Evolutionary conservation across 306 rosid genomes (phyloP).

Genomic region (Psophocarpus tetragonolobus): DNA sequence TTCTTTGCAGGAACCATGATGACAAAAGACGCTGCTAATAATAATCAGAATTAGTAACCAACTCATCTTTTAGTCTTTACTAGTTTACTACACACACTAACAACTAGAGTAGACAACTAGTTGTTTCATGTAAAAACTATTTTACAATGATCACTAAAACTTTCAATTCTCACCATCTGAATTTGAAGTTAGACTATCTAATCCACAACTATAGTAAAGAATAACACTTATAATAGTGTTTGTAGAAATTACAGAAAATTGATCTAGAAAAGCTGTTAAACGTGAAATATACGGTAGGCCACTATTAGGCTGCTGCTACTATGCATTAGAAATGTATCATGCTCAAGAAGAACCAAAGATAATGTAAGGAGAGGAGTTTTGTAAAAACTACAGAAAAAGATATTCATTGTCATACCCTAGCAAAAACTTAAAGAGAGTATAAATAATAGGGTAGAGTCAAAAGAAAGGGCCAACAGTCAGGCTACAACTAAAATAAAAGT

Average conservation of each 20-base stretch:
- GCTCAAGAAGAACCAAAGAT: too few species aligned
- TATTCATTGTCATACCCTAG: too few species aligned
- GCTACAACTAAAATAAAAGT: too few species aligned
- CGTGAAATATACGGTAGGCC: too few species aligned
- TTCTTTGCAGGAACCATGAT: slow-evolving; percentile 1
- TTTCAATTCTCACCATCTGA: background rate
- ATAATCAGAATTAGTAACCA: background rate
- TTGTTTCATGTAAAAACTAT: background rate
- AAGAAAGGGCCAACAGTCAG: too few species aligned
- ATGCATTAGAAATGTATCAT: too few species aligned
- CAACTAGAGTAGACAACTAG: background rate
- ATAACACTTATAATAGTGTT: background rate
- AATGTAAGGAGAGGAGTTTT: too few species aligned
- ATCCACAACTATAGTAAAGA: background rate
- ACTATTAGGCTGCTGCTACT: too few species aligned
- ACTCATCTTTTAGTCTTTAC: too few species aligned
- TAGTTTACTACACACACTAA: background rate
- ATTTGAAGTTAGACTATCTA: background rate
- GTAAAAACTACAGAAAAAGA: too few species aligned
- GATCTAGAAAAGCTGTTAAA: background rate
- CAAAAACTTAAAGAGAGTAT: too few species aligned
- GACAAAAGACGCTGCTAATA: background rate
- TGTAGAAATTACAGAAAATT: background rate
- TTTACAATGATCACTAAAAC: background rate
- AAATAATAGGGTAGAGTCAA: too few species aligned